phyloP scores from a whole-genome alignment of 2,329 filamentous ascomycete genomes.

The Dactylellina leptospora region DNA sequence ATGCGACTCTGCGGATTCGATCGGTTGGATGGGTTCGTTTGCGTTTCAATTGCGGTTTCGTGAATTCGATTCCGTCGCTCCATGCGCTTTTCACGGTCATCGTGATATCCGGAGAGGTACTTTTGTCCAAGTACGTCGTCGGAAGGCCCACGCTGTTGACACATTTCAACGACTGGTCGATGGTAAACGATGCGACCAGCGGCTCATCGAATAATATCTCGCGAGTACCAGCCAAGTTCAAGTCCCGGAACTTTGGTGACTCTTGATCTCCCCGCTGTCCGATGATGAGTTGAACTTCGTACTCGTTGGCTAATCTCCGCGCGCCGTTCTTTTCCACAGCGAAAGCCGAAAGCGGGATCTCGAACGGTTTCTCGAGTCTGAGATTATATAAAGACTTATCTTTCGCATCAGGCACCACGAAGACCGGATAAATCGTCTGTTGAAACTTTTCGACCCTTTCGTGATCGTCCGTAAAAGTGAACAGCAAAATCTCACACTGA shows the following conservation, averaged over 20 bases:
- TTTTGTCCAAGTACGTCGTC: neutral
- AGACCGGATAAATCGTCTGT: neutral
- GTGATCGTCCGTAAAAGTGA: too few species aligned
- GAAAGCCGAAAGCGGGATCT: conserved; percentile 24
- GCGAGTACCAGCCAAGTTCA: neutral
- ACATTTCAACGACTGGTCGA: neutral
- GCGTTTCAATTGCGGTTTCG: neutral
- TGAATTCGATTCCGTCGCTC: neutral
- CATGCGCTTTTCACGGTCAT: neutral
- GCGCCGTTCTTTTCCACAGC: neutral
- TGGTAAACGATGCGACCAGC: neutral
- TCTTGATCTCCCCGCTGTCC: neutral
- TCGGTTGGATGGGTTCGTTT: neutral
- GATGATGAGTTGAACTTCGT: neutral
- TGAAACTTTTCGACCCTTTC: neutral
- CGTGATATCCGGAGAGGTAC: neutral
- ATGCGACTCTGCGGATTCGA: neutral
- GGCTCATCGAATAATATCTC: neutral
- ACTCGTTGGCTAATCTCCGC: neutral
- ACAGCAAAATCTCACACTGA: too few species aligned
- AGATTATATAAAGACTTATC: neutral
- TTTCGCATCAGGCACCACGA: neutral
- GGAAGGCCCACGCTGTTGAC: neutral
- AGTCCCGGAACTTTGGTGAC: neutral
- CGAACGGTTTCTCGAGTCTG: neutral